Conservation (phyloP, 176 grass and related monocot species). For the Triticum monococcum region DNA sequence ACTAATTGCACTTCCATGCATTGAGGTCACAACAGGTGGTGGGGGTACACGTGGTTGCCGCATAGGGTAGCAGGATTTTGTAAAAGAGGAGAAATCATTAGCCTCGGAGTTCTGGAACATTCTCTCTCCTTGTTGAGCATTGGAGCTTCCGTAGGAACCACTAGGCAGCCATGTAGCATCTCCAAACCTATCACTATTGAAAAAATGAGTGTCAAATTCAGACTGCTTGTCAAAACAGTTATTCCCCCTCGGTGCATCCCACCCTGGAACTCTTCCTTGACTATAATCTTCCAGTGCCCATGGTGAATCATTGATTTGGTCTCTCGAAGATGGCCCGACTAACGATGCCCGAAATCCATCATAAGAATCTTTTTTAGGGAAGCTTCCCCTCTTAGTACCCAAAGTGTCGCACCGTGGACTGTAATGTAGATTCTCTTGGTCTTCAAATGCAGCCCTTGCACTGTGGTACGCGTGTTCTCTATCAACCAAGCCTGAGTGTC, state of each 20-base stretch:
- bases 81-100: constrained; percentile 62
- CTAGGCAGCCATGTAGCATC: constrained; percentile 61
- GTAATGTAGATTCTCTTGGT: constrained; percentile 48
- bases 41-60: constrained; percentile 75
- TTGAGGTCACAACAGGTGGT: constrained; percentile 53
- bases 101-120: constrained; percentile 53
- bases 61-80: constrained; percentile 58
- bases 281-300: constrained; percentile 50
- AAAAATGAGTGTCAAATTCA: constrained; percentile 59
- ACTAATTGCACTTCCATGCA: constrained; percentile 51
- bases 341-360: constrained; percentile 40
- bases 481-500: constrained; percentile 47
- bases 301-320: constrained; percentile 34
- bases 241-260: constrained; percentile 60
- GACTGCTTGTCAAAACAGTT: constrained; percentile 58
- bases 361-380: constrained; percentile 62
- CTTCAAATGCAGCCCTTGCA: constrained; percentile 42
- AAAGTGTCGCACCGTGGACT: constrained; percentile 49
- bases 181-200: constrained; percentile 61
- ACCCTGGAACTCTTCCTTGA: constrained; percentile 54
- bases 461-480: constrained; percentile 55
- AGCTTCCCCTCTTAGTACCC: constrained; percentile 45
- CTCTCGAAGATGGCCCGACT: constrained; percentile 47
- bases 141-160: constrained; percentile 53
- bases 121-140: constrained; percentile 54